These are phyloP conservation scores for Aureobasidium sp. DNA, from an alignment of 2,329 filamentous ascomycete genomes.

Conservation along the genomic window DNA sequence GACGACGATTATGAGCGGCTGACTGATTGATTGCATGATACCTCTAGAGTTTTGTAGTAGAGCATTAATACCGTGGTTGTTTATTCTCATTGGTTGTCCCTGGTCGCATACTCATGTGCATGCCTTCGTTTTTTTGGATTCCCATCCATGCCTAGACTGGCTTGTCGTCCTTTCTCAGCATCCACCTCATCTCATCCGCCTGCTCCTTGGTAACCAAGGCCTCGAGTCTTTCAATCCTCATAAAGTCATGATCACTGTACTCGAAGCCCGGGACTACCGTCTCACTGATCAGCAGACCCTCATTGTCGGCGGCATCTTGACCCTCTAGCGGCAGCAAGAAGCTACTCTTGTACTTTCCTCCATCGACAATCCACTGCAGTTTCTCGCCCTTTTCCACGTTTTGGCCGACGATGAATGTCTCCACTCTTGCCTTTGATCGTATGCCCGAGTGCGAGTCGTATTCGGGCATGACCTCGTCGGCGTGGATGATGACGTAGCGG, in stretches of 20 bases:
- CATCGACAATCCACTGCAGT: conserved; percentile 63
- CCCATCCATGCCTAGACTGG: not conserved
- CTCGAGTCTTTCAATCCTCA: conserved; percentile 45
- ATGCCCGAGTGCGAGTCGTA: conserved; percentile 15
- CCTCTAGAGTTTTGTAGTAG: not conserved
- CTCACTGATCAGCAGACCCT: conserved; percentile 58
- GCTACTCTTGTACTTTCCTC: conserved; percentile 60
- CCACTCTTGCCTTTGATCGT: conserved; percentile 44
- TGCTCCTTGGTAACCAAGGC: conserved; percentile 48
- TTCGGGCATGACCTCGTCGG: conserved; percentile 36
- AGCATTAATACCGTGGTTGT: conserved; percentile 5
- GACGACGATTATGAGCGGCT: not conserved
- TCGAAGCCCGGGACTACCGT: conserved; percentile 64
- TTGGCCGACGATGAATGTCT: conserved; percentile 57
- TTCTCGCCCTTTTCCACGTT: conserved; percentile 53
- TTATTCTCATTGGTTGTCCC: not conserved
- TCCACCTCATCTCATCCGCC: conserved; percentile 41
- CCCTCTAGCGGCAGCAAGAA: conserved; percentile 47
- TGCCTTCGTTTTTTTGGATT: not conserved
- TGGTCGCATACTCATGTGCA: not conserved
- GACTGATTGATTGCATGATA: conserved; percentile 6
- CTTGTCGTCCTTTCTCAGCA: conserved; percentile 28
- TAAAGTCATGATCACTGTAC: conserved; percentile 60
- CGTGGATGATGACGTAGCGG: conserved; percentile 58
- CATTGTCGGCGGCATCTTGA: conserved; percentile 28